Evolutionary conservation across 257 asterid species (phyloP), one percentile per base, ranked within the genome.

Genomic region (Leonotis leonurus): DNA sequence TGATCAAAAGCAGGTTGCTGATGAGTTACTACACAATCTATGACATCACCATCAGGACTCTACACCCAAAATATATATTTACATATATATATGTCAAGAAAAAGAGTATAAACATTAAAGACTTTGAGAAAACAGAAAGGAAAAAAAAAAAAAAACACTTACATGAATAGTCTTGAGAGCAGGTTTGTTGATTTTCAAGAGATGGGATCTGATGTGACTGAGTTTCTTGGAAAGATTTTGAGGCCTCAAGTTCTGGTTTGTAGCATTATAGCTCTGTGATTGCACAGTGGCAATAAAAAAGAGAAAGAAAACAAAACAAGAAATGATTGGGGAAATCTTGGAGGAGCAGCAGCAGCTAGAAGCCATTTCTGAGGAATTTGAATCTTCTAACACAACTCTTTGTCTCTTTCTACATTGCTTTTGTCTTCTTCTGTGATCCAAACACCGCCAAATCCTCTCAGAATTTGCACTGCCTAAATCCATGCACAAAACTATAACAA

Each of bases 1-100:
- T 91, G 95, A 73, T 91, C 98, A 49, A 91, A 88, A 65, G 98
- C 97, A 66, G 94, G 95, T 52, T 91, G 98, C 43, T 84, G 76
- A 71, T 86, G 87, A 50, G 88, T 69, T 64, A 66, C 51, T 2
- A 91, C 95, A 65, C 98, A 91, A 22, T 89, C 98, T 64, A 91
- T 85, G 37, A 81, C 64, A 73, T 91, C 98, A n/a, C 98, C 97
- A 66, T 91, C 97, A 12, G 90, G 82, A 62, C 98, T 88, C 98
- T 91, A 82, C 14, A 59, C 29, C 27, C 41, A 32, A 49, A 29
- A 7, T 20, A 17, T 6, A 49, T 26, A 16, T n/a, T n/a, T n/a
- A n/a, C n/a, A n/a, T n/a, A n/a, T n/a, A n/a, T n/a, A n/a, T n/a
- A n/a, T n/a, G n/a, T 11, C 27, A 52, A 49, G 26, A 32, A 8